These are phyloP conservation scores for Fraxinus greggii DNA, from an alignment of 305 asterid genomes.

Conservation along the genomic window DNA sequence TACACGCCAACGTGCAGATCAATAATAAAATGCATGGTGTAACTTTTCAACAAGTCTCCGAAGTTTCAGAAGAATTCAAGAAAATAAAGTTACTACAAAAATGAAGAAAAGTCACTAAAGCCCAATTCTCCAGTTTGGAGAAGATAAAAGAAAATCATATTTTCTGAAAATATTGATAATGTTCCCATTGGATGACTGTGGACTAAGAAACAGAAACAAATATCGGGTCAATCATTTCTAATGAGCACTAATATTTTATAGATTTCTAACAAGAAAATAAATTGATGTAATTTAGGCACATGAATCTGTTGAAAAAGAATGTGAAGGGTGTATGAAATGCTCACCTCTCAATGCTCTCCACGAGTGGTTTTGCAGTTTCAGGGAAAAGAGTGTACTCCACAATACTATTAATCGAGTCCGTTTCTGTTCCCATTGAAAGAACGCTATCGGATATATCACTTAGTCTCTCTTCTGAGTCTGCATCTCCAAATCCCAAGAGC, in stretches of 20 bases:
- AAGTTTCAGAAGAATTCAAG: neutral
- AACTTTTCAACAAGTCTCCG: neutral
- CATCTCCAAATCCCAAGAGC: constrained; percentile 79
- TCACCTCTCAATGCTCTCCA: constrained; percentile 62
- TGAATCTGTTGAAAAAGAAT: neutral
- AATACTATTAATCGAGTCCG: constrained; percentile 79
- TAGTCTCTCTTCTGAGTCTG: constrained; percentile 80
- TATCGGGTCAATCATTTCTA: neutral
- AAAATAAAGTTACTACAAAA: neutral
- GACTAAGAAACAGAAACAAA: neutral
- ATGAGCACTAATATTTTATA: neutral
- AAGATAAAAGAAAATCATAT: neutral
- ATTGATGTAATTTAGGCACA: neutral
- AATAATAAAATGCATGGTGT: neutral
- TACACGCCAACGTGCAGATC: neutral
- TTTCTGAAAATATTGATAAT: neutral
- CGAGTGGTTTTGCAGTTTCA: constrained; percentile 51
- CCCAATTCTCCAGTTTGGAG: neutral
- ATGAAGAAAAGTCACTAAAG: neutral
- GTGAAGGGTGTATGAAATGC: constrained; percentile 27
- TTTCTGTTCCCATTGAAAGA: constrained; percentile 95
- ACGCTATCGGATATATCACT: constrained; percentile 95
- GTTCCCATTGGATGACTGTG: neutral
- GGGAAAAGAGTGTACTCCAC: constrained; percentile 89
- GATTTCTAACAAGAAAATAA: neutral